Base-by-base conservation (phyloP, 1,284 basidiomycete species). In the Ustilago loliicola region DNA sequence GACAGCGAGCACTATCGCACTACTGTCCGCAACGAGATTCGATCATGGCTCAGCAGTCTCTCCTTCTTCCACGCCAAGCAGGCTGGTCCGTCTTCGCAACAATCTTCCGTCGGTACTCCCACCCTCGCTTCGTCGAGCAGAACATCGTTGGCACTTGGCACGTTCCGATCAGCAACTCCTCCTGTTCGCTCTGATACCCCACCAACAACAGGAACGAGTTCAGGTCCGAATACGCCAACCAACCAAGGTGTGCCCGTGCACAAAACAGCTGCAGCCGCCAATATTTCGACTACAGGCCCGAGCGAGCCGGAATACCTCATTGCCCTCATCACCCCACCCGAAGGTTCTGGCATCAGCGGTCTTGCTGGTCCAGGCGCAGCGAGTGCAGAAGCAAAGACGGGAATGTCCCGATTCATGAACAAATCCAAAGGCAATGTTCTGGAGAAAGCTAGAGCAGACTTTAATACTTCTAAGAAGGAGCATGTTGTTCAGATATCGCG, bases 381-480 rank as follows among this genome's bases (percentile, higher is more conserved):
- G 2, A 92, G 95, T 76, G 91, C 97, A 58, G 71, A 73, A 21
- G 30, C 48, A 25, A 82, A 61, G 53, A 78, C 61, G 34, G 77
- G 64, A 48, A 82, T 69, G 79, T 83, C 67, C 65, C 80, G 77
- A 59, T 80, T 69, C 83, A 94, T 94, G 85, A 91, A 92, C 82
- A 90, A 94, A 82, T 90, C 93, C 83, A 95, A 92, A 87, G 90
- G 92, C 53, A 92, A 91, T 19, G 92, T 98, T 10, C 87, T 97
- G 64, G 96, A 98, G 87, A 96, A 95, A 87, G 90, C 98, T 57
- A 92, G 90, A 85, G 91, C 94, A 3, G 97, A 99, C 87, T 98
- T 98, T 86, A 98, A 97, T 82, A 85, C 89, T 0, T 93, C 93
- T 77, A 96, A 94, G 86, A 90, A 92, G 62, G 96, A 98, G 42